phyloP scores from a whole-genome alignment of 768 basidiomycete species.

The Butyriboletus loyo region DNA sequence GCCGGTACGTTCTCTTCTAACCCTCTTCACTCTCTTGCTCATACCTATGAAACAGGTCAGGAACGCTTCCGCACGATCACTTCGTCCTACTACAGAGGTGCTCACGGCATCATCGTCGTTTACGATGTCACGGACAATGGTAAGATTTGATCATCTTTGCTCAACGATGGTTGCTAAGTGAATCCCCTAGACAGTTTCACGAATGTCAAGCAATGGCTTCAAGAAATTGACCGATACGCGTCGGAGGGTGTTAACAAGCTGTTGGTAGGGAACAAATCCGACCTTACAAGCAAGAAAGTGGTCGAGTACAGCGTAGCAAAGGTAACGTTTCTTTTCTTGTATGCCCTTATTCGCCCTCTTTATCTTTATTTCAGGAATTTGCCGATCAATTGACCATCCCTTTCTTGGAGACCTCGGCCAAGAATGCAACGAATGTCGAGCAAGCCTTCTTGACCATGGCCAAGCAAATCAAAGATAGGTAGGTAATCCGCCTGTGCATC shows the following conservation, averaged over 20 bases:
- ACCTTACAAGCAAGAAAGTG: constrained; percentile 95
- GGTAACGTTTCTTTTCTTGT: constrained; percentile 39
- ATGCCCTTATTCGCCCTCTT: not conserved
- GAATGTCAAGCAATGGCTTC: constrained; percentile 94
- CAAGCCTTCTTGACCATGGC: constrained; percentile 99
- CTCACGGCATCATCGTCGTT: constrained; percentile 98
- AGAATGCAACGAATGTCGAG: constrained; percentile 98
- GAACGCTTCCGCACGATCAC: constrained; percentile 99
- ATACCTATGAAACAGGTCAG: constrained; percentile 58
- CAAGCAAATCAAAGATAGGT: constrained; percentile 93
- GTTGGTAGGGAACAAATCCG: constrained; percentile 98
- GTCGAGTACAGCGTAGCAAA: constrained; percentile 88
- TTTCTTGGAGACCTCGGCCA: constrained; percentile 98
- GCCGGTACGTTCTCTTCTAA: constrained; percentile 56
- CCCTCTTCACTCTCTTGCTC: not conserved
- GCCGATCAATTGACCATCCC: constrained; percentile 92
- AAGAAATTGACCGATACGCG: constrained; percentile 93
- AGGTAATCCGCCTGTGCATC: constrained; percentile 15
- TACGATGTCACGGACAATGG: constrained; percentile 97
- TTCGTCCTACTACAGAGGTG: constrained; percentile 98
- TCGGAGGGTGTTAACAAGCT: constrained; percentile 99
- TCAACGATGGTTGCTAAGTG: constrained; percentile 4
- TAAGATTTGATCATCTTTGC: constrained; percentile 26
- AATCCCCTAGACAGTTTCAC: constrained; percentile 76
- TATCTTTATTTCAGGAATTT: constrained; percentile 63